Percentiles rank a stretch among this genome's conserved stretches.
Conservation (phyloP, 495 filamentous ascomycete genomes). For the Lophiostoma macrostomum region DNA sequence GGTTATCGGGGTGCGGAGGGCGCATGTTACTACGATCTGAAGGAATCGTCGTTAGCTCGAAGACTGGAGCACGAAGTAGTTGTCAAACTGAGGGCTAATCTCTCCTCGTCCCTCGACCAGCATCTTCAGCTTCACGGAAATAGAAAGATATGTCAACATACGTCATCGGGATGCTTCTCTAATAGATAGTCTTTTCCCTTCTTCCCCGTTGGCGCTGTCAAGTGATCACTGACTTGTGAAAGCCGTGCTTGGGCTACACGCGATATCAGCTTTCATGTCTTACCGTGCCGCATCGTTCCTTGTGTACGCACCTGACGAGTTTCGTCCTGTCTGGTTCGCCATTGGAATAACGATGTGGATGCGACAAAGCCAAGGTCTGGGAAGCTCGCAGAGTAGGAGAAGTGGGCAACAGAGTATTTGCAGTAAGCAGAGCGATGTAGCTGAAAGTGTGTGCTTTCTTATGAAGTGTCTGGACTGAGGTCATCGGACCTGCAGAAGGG, state of each 20-base stretch:
- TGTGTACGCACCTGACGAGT: constrained; percentile 22
- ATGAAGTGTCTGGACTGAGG: constrained; percentile 2
- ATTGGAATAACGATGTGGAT: constrained; percentile 26
- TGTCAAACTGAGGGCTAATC: neutral
- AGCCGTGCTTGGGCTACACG: constrained; percentile 59
- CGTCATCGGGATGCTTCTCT: constrained; percentile 64
- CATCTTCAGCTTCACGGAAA: neutral
- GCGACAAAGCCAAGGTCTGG: too few species aligned
- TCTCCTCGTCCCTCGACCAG: neutral
- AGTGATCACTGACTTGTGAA: constrained; percentile 61
- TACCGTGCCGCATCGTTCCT: neutral
- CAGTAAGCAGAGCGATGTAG: too few species aligned
- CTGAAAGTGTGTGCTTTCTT: too few species aligned
- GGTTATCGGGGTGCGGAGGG: constrained; percentile 86
- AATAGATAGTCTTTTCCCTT: constrained; percentile 54
- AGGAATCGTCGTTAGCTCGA: neutral
- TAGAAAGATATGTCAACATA: constrained; percentile 21
- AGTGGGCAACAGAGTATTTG: too few species aligned
- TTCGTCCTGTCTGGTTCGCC: constrained; percentile 39
- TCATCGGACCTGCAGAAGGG: neutral
- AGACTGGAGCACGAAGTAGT: neutral
- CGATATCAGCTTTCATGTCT: neutral
- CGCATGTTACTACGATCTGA: constrained; percentile 86
- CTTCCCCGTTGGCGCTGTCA: constrained; percentile 44
- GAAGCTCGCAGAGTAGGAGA: too few species aligned